These are phyloP conservation scores for Isoetes engelmannii DNA, from an alignment of 83 land plant genomes.

Conservation along the genomic window DNA sequence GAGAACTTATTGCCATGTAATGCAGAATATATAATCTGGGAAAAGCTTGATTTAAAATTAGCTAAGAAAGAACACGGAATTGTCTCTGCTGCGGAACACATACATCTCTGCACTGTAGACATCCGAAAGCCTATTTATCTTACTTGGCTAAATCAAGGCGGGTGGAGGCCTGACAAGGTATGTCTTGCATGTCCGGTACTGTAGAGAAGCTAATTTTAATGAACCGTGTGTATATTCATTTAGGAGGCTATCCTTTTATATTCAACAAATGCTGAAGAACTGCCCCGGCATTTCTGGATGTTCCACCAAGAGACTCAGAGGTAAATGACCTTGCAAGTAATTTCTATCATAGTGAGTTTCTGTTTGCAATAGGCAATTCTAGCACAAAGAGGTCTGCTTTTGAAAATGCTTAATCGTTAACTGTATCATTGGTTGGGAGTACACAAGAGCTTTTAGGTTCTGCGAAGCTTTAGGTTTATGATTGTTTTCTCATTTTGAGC, in stretches of 20 bases:
- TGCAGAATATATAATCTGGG: constrained; percentile 81
- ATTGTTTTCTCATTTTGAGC: too few species aligned
- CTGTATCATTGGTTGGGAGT: too few species aligned
- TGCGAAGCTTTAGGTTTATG: too few species aligned
- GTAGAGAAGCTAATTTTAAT: background rate
- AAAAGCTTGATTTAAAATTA: constrained; percentile 50
- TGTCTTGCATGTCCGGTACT: background rate
- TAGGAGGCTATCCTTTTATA: constrained; percentile 72
- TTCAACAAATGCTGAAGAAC: constrained; percentile 46
- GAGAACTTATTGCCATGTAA: constrained; percentile 87
- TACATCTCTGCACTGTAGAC: constrained; percentile 63
- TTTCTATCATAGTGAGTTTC: too few species aligned
- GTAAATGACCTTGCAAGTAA: constrained; percentile 22
- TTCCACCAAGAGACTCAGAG: constrained; percentile 62
- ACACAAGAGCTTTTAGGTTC: too few species aligned
- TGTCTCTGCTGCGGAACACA: constrained; percentile 50
- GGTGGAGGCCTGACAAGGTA: constrained; percentile 91
- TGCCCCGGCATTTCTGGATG: constrained; percentile 76
- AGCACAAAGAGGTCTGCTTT: too few species aligned
- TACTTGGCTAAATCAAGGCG: constrained; percentile 77
- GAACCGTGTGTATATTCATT: background rate
- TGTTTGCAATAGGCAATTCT: too few species aligned
- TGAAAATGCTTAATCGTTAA: too few species aligned
- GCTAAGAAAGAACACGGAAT: constrained; percentile 58
- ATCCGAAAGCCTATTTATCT: constrained; percentile 61